phyloP scores from a whole-genome alignment of 257 asterid genomes.

The Verbena officinalis region DNA sequence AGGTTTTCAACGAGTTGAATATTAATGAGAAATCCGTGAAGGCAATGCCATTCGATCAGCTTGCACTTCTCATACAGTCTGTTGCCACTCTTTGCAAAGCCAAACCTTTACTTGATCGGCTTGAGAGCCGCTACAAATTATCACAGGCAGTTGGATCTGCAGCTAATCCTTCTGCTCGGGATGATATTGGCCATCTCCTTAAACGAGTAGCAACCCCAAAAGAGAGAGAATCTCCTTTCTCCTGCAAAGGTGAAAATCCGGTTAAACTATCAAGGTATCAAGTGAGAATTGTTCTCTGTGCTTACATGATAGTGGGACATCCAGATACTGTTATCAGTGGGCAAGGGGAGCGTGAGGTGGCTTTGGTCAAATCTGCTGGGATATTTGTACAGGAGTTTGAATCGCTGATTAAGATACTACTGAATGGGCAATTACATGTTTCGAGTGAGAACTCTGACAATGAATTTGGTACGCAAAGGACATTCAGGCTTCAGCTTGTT shows the following conservation, averaged over 20 bases:
- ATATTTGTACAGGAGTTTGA: slow-evolving; percentile 59
- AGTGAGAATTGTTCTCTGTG: slow-evolving; percentile 67
- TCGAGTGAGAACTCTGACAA: slow-evolving; percentile 32
- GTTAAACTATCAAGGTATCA: slow-evolving; percentile 57
- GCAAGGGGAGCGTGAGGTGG: slow-evolving; percentile 58
- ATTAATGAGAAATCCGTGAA: slow-evolving; percentile 49
- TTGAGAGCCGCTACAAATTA: slow-evolving; percentile 52
- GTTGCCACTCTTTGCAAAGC: slow-evolving; percentile 45
- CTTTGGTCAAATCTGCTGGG: slow-evolving; percentile 60
- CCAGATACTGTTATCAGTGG: slow-evolving; percentile 73
- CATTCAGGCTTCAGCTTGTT: slow-evolving; percentile 59
- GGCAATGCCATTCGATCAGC: slow-evolving; percentile 66
- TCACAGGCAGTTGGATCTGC: slow-evolving; percentile 38
- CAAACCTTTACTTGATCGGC: slow-evolving; percentile 63
- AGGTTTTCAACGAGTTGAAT: slow-evolving; percentile 43
- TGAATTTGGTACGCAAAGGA: slow-evolving; percentile 24
- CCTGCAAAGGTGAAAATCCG: slow-evolving; percentile 31
- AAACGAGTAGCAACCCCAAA: slow-evolving; percentile 56
- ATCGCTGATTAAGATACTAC: slow-evolving; percentile 42
- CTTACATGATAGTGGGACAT: slow-evolving; percentile 67
- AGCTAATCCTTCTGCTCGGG: slow-evolving; percentile 41
- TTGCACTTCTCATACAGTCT: slow-evolving; percentile 61
- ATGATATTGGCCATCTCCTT: slow-evolving; percentile 69
- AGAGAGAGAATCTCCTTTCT: slow-evolving; percentile 43
- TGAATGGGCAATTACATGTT: slow-evolving; percentile 46